These are phyloP conservation scores for Phytophthora citricola DNA, from an alignment of 352 stramenopile genomes.

Conservation along the genomic window DNA sequence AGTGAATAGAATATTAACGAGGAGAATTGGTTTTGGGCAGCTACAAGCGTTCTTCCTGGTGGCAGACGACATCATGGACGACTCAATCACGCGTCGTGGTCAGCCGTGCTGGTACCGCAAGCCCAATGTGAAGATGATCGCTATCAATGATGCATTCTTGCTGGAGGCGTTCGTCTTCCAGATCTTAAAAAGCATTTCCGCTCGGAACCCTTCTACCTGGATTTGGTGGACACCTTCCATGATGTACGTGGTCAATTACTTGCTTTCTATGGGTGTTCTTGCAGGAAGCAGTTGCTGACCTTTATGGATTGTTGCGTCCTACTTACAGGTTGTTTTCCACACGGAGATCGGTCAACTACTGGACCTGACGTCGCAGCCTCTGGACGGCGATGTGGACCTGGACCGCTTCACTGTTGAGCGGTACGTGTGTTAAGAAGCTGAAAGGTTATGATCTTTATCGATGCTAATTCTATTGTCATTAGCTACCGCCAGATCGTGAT, in stretches of 20 bases:
- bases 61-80: constrained; percentile 99
- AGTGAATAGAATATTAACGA: background rate
- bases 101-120: constrained; percentile 98
- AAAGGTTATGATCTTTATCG: background rate
- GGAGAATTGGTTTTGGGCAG: constrained; percentile 31
- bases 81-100: constrained; percentile 94
- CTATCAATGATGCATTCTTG: constrained; percentile 97
- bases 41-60: constrained; percentile 99
- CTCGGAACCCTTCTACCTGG: constrained; percentile 86
- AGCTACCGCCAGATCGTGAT: constrained; percentile 94
- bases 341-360: constrained; percentile 97
- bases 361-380: constrained; percentile 91
- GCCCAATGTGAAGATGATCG: constrained; percentile 91
- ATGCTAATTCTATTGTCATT: constrained; percentile 18
- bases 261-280: background rate
- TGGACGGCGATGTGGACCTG: constrained; percentile 85
- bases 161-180: constrained; percentile 94
- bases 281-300: background rate
- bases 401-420: constrained; percentile 94
- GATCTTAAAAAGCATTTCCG: constrained; percentile 92
- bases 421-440: constrained; percentile 49
- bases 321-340: constrained; percentile 93
- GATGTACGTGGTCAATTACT: constrained; percentile 48
- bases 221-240: constrained; percentile 97
- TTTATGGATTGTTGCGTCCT: constrained; percentile 3